Base-by-base conservation (phyloP, 345 rosid species). In the Corchorus olitorius region DNA sequence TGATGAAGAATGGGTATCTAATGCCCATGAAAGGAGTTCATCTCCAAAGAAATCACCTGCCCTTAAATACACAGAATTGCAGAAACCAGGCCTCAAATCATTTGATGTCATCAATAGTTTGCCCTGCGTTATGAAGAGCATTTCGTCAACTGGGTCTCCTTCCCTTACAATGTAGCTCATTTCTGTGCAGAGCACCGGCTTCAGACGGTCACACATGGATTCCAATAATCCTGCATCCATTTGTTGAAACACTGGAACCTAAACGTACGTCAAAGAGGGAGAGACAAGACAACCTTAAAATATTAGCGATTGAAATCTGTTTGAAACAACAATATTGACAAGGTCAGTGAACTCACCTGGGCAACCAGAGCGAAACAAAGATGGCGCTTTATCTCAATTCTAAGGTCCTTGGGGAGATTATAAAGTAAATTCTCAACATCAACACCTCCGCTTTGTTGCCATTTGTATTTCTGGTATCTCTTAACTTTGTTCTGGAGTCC, bases 81-180 rank as follows among this genome's bases (percentile, higher is more conserved):
- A 88, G 87, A 92, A 89, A 74, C 93, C 97, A 0, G 92, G 88
- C 81, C 94, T 89, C 81, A 94, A 97, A 55, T 94, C 97, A 35
- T 92, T 91, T 20, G 94, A 88, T 39, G 95, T 91, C 15, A 94
- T 89, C 77, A 86, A 72, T 60, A 96, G 89, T 86, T 85, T 86
- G 34, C 99, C 99, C n/a, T 93, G 92, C 94, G 91, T 93, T 50
- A 96, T 86, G 72, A 96, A 93, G 69, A 93, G 88, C 99, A 96
- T 96, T 82, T 93, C 97, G 11, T 89, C 97, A 14, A 93, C 94
- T 0, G 97, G 97, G 45, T 93, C 98, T 80, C 98, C 99, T 80
- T 96, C 97, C 43, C 94, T 87, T 43, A 93, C 88, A 0, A 92
- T 84, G 83, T 88, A 91, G 89, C 97, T 93, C 41, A 91, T 91